phyloP scores from a whole-genome alignment of 169 alveolate species.

The Prorocentrum cordatum region DNA sequence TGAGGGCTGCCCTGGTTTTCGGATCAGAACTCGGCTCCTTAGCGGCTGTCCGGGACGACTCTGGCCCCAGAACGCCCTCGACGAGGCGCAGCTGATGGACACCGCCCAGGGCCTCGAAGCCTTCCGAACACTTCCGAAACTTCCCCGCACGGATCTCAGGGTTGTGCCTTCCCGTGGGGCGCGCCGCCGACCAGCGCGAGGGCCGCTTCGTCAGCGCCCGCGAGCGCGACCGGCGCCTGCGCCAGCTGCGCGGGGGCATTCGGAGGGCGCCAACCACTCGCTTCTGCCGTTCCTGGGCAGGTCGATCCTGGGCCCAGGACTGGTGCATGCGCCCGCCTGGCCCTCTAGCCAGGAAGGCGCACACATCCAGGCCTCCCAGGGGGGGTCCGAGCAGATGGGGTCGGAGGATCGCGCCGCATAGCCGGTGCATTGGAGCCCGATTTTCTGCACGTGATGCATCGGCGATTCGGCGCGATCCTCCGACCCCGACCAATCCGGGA shows the following conservation, averaged over 20 bases:
- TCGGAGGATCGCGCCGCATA: not conserved
- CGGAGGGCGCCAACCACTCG: no score
- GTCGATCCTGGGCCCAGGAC: no score
- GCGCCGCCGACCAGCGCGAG: not conserved
- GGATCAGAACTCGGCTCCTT: not conserved
- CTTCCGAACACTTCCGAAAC: not conserved
- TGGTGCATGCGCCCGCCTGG: no score
- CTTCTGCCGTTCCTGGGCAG: no score
- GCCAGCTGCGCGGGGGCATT: no score
- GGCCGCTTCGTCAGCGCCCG: slow-evolving; percentile 53
- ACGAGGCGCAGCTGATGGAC: not conserved
- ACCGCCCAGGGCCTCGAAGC: not conserved
- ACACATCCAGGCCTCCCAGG: not conserved
- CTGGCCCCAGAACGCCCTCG: not conserved
- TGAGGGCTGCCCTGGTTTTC: no score
- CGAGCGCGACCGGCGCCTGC: slow-evolving; percentile 49
- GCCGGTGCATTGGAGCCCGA: not conserved
- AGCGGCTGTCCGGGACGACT: not conserved
- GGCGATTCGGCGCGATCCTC: no score
- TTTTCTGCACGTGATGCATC: no score
- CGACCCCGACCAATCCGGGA: no score
- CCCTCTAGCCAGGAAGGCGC: no score
- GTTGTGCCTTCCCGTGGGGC: not conserved
- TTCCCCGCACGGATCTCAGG: not conserved
- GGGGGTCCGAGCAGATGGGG: no score